Percentiles rank a stretch among this genome's conserved stretches.
Evolutionary conservation across 2,329 filamentous ascomycete species (phyloP).

Genomic region (Verticillium dahliae): DNA sequence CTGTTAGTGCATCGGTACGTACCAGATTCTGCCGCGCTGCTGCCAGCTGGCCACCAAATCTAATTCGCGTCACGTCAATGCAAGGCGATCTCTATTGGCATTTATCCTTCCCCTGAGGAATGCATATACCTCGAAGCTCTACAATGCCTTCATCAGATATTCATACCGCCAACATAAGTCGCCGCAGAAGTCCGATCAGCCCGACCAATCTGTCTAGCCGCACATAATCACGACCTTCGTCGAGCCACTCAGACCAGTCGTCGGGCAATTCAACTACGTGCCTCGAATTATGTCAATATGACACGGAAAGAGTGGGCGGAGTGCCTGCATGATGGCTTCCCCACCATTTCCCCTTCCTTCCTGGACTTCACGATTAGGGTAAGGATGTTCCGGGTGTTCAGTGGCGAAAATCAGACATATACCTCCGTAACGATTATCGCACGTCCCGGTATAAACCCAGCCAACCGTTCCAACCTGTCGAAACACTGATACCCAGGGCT

Average conservation of each 20-base stretch:
- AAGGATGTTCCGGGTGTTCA: background rate
- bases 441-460: background rate
- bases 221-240: background rate
- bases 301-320: background rate
- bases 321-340: background rate
- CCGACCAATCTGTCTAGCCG: background rate
- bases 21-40: no score
- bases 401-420: background rate
- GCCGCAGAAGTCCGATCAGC: background rate
- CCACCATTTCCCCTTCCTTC: background rate
- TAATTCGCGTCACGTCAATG: background rate
- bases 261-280: background rate
- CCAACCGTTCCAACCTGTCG: background rate
- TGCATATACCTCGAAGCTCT: background rate
- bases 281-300: background rate
- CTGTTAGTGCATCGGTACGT: no score
- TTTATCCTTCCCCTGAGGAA: no score
- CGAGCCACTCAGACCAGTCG: background rate
- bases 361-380: background rate
- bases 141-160: background rate
- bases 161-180: background rate
- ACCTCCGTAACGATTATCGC: background rate
- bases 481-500: background rate
- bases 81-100: background rate
- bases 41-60: no score